A percentile compares a stretch with the other conserved stretches of the same genome.
phyloP scores from a whole-genome alignment of 106 monocot species.

The Dendrobium huoshanense region DNA sequence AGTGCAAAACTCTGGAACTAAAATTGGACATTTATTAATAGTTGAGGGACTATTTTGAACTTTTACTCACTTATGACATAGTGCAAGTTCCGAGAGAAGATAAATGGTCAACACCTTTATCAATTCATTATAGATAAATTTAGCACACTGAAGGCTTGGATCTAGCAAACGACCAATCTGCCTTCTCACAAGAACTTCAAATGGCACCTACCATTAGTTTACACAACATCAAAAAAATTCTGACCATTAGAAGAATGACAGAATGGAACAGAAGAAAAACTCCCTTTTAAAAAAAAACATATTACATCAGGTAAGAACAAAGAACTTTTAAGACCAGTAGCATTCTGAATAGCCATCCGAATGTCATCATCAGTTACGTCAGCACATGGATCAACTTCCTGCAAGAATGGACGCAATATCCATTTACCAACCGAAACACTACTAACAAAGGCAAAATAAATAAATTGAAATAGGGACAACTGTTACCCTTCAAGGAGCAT shows the following conservation, averaged over 20 bases:
- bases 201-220: constrained; percentile 57
- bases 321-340: constrained; percentile 91
- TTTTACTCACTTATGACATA: too few relatives aligned
- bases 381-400: constrained; percentile 97
- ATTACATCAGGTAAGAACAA: constrained; percentile 92
- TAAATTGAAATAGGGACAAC: background rate
- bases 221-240: background rate
- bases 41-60: too few relatives aligned
- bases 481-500: background rate
- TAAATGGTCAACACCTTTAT: constrained; percentile 57
- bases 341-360: constrained; percentile 94
- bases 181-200: constrained; percentile 92
- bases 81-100: background rate
- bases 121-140: constrained; percentile 94
- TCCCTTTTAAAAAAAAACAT: background rate
- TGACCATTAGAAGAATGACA: background rate
- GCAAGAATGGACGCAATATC: background rate
- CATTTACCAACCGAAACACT: background rate
- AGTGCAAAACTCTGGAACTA: too few relatives aligned
- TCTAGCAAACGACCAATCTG: constrained; percentile 92
- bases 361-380: constrained; percentile 95
- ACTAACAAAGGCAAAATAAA: background rate
- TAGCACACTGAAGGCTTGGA: constrained; percentile 97
- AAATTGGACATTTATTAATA: too few relatives aligned
- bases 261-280: background rate